Base-by-base conservation (phyloP, 306 rosid species). In the Medicago arabica region DNA sequence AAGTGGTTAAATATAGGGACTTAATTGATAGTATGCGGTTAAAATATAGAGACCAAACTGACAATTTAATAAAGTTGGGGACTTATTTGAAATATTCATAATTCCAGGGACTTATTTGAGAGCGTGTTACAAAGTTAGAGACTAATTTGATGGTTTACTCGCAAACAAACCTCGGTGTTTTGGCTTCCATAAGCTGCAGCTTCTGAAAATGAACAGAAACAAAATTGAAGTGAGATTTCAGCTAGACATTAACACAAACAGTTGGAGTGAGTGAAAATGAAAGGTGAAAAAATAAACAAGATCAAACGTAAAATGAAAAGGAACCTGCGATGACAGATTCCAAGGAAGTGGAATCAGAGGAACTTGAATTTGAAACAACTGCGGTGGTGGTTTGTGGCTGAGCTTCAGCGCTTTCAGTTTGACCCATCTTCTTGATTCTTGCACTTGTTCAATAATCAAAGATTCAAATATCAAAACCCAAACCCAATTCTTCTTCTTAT, bases 171-270 rank as follows among this genome's bases (percentile, higher is more conserved):
- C 94, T 92, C 92, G 60, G 87, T 74, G 36, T 65, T 78, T 58
- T 87, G 78, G 50, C 63, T 77, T 38, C 98, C 98, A 85, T 91
- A 95, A 41, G 89, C 90, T 19, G 82, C 89, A 83, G 98, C 98
- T 84, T 95, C 98, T 94, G 97, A 61, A 77, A 74, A 69, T 18
- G 18, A 71, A 81, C 49, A 59, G 39, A 9, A 54, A 53, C 49
- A 13, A 39, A 40, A 74, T 21, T 53, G 36, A 76, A 53, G 3
- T 74, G 14, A 80, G 9, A 47, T 53, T 67, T 2, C 63, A 65
- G 53, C 46, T 68, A 61, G 79, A 44, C 71, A 61, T 83, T 70
- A 77, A 64, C 17, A 66, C 80, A 83, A 78, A 81, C 83, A 81
- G 18, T 78, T 41, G 28, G 28, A 67, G 70, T 6, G 80, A 84